Base-by-base conservation (phyloP, 495 filamentous ascomycete genomes). In the Aspergillus conjunctus region DNA sequence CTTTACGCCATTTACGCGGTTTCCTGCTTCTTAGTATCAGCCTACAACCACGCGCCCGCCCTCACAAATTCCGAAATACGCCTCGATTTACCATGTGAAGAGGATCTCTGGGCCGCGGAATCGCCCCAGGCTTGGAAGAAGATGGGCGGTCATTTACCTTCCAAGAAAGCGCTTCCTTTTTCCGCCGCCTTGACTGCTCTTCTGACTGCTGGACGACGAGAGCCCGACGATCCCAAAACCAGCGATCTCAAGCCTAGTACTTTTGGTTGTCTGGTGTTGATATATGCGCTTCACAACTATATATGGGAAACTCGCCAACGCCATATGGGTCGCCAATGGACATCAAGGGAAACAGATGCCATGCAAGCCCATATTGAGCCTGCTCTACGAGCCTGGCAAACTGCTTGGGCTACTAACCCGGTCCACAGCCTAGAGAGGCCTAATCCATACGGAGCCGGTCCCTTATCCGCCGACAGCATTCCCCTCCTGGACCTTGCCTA, bases 281-380 rank as follows among this genome's bases (percentile, higher is more conserved):
- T 98, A 69, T 95, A 96, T 72, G 93, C 94, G 1, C 77, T 98
- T 26, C 94, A 98, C 73, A 96, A 97, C 62, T 97, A 97, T 72
- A 97, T 98, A 46, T 98, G 94, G 94, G 93, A 98, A 75, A 97
- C 92, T 1, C 85, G 94, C 41, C 93, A 96, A 71, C 80, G 92
- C 37, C 93, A 97, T 66, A 87, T 92, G 68, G 92, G 90, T 59
- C 87, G 92, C 61, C 84, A 91, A 61, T 97, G 93, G 93, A 96
- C 92, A 15, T 84, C 88, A 30, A 86, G 90, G 61, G 94, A 98
- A 71, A 95, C 91, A 0, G 92, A 98, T 63, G 89, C 91, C 51
- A 96, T 98, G 93, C 92, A 97, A 73, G 88, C 90, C 12, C 92
- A 96, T 68, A 95, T 98, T 54, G 94, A 97, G 68, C 94, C 94